phyloP scores from a whole-genome alignment of 352 stramenopile genomes.

The Phytophthora lateralis region DNA sequence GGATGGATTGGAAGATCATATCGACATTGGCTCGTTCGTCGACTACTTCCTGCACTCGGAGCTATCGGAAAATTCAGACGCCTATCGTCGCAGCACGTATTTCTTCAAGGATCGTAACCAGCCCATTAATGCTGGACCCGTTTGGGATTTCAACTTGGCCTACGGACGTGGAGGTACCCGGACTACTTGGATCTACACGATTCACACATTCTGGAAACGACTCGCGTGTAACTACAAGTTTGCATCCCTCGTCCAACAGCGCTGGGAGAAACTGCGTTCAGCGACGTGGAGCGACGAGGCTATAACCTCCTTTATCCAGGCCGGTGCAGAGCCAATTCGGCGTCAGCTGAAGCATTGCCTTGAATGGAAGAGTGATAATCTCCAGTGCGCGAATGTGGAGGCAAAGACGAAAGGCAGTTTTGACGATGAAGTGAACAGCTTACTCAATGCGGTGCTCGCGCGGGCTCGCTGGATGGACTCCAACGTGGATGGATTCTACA shows the following conservation, averaged over 20 bases:
- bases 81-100: constrained; percentile 65
- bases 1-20: constrained; percentile 48
- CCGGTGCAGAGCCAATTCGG: constrained; percentile 42
- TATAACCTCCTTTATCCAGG: constrained; percentile 50
- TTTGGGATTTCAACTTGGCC: constrained; percentile 78
- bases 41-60: constrained; percentile 79
- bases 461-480: constrained; percentile 66
- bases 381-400: constrained; percentile 64
- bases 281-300: constrained; percentile 58
- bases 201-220: constrained; percentile 63
- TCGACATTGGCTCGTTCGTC: constrained; percentile 72
- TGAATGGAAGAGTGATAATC: constrained; percentile 50
- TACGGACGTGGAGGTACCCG: constrained; percentile 48
- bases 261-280: constrained; percentile 52
- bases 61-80: constrained; percentile 63
- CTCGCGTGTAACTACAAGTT: constrained; percentile 79
- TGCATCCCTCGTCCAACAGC: constrained; percentile 55
- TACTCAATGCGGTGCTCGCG: constrained; percentile 39
- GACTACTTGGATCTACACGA: constrained; percentile 62
- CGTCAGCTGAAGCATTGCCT: constrained; percentile 54
- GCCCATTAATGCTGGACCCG: constrained; percentile 67
- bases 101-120: constrained; percentile 76
- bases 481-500: constrained; percentile 47
- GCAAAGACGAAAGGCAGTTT: constrained; percentile 40
- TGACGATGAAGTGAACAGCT: constrained; percentile 39